Conservation (phyloP, 306 rosid species). For the Lablab purpureus region DNA sequence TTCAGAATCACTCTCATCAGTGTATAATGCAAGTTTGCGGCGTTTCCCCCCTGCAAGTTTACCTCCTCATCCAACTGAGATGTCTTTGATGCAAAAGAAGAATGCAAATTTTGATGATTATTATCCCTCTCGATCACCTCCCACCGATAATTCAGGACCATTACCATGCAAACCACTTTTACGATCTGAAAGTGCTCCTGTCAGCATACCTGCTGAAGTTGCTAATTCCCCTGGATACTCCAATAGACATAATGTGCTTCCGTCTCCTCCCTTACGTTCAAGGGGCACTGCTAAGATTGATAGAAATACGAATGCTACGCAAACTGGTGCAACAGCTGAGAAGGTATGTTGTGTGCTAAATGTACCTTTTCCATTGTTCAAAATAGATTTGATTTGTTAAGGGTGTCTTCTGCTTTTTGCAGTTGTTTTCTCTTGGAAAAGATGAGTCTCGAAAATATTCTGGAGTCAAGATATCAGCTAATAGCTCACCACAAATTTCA, state of each 20-base stretch:
- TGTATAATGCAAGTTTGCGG: slow-evolving; percentile 55
- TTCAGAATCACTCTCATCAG: slow-evolving; percentile 64
- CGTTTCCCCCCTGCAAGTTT: slow-evolving; percentile 65
- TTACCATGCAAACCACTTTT: slow-evolving; percentile 59
- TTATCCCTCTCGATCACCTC: slow-evolving; percentile 74
- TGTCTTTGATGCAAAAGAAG: slow-evolving; percentile 58
- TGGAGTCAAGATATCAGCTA: slow-evolving; percentile 63
- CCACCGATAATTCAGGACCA: slow-evolving; percentile 61
- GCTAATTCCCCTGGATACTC: slow-evolving; percentile 53
- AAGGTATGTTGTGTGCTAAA: slow-evolving; percentile 61
- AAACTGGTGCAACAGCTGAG: slow-evolving; percentile 60
- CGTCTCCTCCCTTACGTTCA: slow-evolving; percentile 61
- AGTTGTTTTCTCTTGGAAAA: slow-evolving; percentile 69
- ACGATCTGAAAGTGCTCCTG: slow-evolving; percentile 88
- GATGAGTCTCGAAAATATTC: slow-evolving; percentile 63
- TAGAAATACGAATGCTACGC: slow-evolving; percentile 51
- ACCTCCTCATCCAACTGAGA: slow-evolving; percentile 77
- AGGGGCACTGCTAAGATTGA: slow-evolving; percentile 56
- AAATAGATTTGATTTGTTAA: slow-evolving; percentile 28
- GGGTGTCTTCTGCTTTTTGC: slow-evolving; percentile 43
- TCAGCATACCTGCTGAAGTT: slow-evolving; percentile 62
- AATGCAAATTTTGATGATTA: slow-evolving; percentile 65
- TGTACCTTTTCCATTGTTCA: neutral
- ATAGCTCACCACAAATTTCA: slow-evolving; percentile 63
- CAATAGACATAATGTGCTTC: slow-evolving; percentile 63